These are phyloP conservation scores for Sphaerosporella brunnea DNA, from an alignment of 495 filamentous ascomycete species.

Conservation along the genomic window DNA sequence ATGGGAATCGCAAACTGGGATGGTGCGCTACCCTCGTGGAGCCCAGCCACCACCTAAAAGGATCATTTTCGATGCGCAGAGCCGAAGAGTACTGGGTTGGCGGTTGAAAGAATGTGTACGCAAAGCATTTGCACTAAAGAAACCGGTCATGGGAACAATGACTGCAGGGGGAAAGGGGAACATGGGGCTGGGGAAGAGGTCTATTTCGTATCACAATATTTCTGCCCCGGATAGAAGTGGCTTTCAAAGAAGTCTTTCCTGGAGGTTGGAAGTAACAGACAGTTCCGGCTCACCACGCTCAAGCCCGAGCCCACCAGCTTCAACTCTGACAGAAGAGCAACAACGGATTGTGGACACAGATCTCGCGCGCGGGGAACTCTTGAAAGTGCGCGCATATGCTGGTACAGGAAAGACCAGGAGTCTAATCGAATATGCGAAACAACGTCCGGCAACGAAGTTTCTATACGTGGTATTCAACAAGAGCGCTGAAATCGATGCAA, in stretches of 20 bases:
- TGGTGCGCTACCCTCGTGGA: constrained; percentile 5
- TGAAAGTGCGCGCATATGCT: constrained; percentile 18
- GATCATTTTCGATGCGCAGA: constrained; percentile 5
- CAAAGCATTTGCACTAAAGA: background rate
- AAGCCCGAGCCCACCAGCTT: background rate
- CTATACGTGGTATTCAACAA: constrained; percentile 20
- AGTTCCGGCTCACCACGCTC: background rate
- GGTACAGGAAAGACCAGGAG: constrained; percentile 21
- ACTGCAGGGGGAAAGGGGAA: background rate
- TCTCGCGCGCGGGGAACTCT: constrained; percentile 8
- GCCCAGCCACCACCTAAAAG: background rate
- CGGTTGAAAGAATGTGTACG: background rate
- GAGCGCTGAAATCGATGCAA: constrained; percentile 9
- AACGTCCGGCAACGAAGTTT: constrained; percentile 12
- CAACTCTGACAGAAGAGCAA: constrained; percentile 12
- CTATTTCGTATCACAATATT: background rate
- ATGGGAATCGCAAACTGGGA: constrained; percentile 3
- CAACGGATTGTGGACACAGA: constrained; percentile 11
- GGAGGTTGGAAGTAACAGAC: background rate
- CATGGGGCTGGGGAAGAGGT: background rate
- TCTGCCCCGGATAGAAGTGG: background rate
- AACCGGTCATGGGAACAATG: background rate
- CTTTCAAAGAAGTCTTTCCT: background rate
- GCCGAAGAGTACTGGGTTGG: background rate
- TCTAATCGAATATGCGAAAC: constrained; percentile 16